A percentile compares a stretch with the other conserved stretches of the same genome.
Evolutionary conservation across 225 moss, liverwort and hornwort genomes (phyloP).

Genomic region (Pseudoscleropodium purum): DNA sequence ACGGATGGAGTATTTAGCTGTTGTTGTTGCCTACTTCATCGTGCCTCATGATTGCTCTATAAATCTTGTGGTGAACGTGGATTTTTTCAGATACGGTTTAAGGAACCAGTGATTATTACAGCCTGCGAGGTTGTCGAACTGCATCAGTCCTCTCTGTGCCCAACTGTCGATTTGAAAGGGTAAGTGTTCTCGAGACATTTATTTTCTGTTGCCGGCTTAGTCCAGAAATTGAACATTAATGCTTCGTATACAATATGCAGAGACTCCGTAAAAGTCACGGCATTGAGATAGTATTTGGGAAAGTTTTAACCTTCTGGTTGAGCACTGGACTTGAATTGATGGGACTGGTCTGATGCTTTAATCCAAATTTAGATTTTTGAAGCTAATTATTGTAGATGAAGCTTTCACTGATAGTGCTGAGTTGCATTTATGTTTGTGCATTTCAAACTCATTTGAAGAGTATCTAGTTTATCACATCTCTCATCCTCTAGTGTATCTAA

Average conservation of each 20-base stretch:
- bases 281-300: neutral
- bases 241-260: neutral
- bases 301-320: neutral
- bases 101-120: slow-evolving; percentile 89
- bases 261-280: neutral
- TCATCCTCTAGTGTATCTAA: neutral
- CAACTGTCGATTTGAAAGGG: slow-evolving; percentile 62
- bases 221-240: neutral
- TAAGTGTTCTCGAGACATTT: slow-evolving; percentile 5
- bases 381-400: neutral
- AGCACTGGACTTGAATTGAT: neutral
- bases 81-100: slow-evolving; percentile 72
- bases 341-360: neutral
- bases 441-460: neutral
- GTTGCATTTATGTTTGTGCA: neutral
- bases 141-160: slow-evolving; percentile 51
- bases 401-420: neutral
- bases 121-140: slow-evolving; percentile 86
- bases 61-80: neutral
- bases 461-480: neutral
- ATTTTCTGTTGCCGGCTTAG: neutral
- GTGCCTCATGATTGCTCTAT: neutral
- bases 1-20: neutral
- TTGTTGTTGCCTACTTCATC: neutral
- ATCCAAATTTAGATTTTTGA: neutral